phyloP scores from a whole-genome alignment of 2,329 filamentous ascomycete genomes.

The Xylaria sp. region DNA sequence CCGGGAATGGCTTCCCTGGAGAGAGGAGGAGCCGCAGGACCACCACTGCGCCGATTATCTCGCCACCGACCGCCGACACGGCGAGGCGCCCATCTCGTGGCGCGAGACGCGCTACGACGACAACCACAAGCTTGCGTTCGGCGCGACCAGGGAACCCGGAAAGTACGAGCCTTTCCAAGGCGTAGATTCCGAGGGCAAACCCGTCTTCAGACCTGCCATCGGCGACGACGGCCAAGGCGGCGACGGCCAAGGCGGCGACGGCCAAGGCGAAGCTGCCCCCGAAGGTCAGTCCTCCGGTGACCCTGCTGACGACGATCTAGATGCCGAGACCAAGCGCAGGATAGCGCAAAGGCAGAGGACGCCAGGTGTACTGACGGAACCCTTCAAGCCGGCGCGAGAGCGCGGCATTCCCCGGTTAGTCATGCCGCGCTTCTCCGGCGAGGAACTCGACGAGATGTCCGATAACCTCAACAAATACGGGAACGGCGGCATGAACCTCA shows the following conservation, averaged over 20 bases:
- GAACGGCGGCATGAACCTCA: background rate
- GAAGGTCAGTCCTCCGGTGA: too few species aligned
- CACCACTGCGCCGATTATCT: constrained; percentile 6
- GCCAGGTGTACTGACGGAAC: background rate
- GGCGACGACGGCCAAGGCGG: background rate
- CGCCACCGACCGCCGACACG: constrained; percentile 9
- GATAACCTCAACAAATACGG: background rate
- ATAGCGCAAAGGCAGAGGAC: background rate
- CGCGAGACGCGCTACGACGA: background rate
- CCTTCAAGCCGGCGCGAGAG: background rate
- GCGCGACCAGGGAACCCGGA: constrained; percentile 1
- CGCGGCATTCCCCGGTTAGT: constrained; percentile 6
- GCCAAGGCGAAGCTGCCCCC: background rate
- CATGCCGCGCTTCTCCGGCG: background rate
- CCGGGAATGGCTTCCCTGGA: too few species aligned
- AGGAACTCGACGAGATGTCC: background rate
- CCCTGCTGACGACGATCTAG: background rate
- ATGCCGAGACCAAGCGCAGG: background rate
- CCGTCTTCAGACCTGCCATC: background rate
- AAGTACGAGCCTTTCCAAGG: constrained; percentile 13
- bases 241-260: too few species aligned
- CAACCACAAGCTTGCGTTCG: constrained; percentile 2
- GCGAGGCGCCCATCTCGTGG: constrained; percentile 18
- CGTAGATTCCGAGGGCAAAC: too few species aligned
- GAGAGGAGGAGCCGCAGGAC: too few species aligned